These are phyloP conservation scores for Hypholoma sublateritium DNA, from an alignment of 768 basidiomycete species.

Conservation along the genomic window DNA sequence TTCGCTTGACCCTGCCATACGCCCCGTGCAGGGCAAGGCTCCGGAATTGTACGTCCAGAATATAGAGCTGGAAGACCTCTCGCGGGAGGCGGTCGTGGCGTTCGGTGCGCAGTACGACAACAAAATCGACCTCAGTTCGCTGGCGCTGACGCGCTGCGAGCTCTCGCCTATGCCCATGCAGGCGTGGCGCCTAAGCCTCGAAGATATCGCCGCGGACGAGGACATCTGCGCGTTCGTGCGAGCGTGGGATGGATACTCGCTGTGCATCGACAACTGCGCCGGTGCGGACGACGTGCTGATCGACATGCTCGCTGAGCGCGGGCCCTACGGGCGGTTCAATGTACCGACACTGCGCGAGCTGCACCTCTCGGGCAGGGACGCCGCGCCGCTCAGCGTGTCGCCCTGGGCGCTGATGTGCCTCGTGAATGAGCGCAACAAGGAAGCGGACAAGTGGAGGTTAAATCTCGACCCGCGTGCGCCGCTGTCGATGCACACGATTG, in stretches of 20 bases:
- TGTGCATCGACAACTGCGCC: slow-evolving; percentile 10
- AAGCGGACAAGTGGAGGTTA: neutral
- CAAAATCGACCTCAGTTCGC: slow-evolving; percentile 10
- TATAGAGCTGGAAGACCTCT: slow-evolving; percentile 15
- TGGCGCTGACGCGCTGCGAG: slow-evolving; percentile 8
- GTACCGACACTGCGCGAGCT: slow-evolving; percentile 11
- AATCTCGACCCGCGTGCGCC: neutral
- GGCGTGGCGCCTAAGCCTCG: slow-evolving; percentile 8
- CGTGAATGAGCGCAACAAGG: neutral
- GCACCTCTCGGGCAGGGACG: neutral
- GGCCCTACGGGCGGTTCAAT: neutral
- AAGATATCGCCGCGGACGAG: slow-evolving; percentile 6
- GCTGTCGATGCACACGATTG: too few species aligned
- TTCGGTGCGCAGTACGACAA: slow-evolving; percentile 12
- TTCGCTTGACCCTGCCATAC: slow-evolving; percentile 9
- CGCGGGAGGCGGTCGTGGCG: slow-evolving; percentile 5
- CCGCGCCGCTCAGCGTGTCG: neutral
- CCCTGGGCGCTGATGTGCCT: neutral
- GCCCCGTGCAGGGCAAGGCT: neutral
- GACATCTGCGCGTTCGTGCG: slow-evolving; percentile 10
- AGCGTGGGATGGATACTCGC: slow-evolving; percentile 14
- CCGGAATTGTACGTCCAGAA: slow-evolving; percentile 15
- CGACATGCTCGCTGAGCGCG: neutral
- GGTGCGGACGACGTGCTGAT: slow-evolving; percentile 14
- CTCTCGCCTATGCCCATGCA: slow-evolving; percentile 2